Base-by-base conservation (phyloP, 108 stramenopile species). In the Cylindrotheca fusiformis region DNA sequence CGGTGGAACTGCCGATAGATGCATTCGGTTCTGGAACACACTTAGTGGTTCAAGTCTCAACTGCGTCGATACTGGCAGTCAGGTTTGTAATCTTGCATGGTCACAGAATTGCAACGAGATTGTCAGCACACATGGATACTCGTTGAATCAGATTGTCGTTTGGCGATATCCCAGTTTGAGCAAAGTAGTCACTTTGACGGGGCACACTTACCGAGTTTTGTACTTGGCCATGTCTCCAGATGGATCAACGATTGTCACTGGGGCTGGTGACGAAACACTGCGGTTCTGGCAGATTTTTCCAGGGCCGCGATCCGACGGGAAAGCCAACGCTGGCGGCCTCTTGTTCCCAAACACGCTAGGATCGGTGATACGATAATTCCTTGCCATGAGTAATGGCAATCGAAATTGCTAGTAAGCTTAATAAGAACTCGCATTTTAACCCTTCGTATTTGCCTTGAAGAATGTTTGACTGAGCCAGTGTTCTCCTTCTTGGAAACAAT, bases 201-300 rank as follows among this genome's bases (percentile, higher is more conserved):
- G 99, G 3, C 99, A 99, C 69, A 96, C 96, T 0, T 90, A 81
- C 63, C 75, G 99, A 31, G 99, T 99, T 21, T 75, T 99, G 5
- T 99, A 97, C 83, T 63, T 99, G 55, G 95, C 97, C 51, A 85
- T 97, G 60, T 93, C 79, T 3, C 99, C 99, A 1, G 98, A 98
- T 68, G 97, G 96, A 36, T 92, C 88, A 46, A 97, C 96, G 0
- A 94, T 98, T 57, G 97, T 98, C 21, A 99, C 99, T 4, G 99
- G 99, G 26, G 99, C 99, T 21, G 99, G 98, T 21, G 99, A 99
- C 64, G 99, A 99, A 68, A 97, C 97, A 17, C 79, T 99, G 5
- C 84, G 99, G 17, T 99, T 99, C 63, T 99, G 99, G 99, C 95
- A 96, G 57, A 91, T 97, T n/a, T 99, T 99, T 68, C 99, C 97